phyloP scores from a whole-genome alignment of 2,329 filamentous ascomycete species.

The Aureobasidium mangrovei region DNA sequence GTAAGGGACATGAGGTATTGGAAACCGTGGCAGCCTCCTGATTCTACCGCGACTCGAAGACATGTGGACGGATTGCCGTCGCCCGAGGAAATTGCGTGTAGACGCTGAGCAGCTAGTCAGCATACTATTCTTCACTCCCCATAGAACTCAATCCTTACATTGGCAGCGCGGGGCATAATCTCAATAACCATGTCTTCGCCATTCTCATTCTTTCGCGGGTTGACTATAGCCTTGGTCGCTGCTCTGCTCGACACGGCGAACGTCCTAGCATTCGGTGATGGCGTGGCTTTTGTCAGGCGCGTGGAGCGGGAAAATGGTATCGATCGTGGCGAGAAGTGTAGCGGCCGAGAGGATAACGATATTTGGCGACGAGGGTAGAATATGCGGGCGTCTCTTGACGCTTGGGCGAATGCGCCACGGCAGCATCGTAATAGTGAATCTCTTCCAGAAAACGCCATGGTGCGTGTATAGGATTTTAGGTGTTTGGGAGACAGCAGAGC shows the following conservation, averaged over 20 bases:
- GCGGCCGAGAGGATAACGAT: neutral
- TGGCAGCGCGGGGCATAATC: conserved; percentile 74
- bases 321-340: conserved; percentile 5
- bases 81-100: conserved; percentile 53
- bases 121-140: neutral
- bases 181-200: conserved; percentile 76
- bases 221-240: conserved; percentile 40
- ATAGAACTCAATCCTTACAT: conserved; percentile 45
- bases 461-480: neutral
- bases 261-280: neutral
- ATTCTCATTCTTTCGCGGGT: conserved; percentile 71
- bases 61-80: conserved; percentile 66
- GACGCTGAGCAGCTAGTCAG: conserved; percentile 38
- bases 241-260: neutral
- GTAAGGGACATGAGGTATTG: conserved; percentile 92
- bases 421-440: conserved; percentile 10
- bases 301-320: neutral
- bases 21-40: conserved; percentile 93
- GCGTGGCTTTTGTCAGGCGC: neutral
- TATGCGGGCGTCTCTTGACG: conserved; percentile 2
- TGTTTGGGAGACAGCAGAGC: neutral
- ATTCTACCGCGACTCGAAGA: conserved; percentile 85
- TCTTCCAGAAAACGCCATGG: conserved; percentile 1
- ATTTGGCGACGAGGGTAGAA: conserved; percentile 8
- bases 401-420: conserved; percentile 1